Evolutionary conservation across 2,329 filamentous ascomycete genomes (phyloP).

Genomic region (Aspergillus fumigatus): DNA sequence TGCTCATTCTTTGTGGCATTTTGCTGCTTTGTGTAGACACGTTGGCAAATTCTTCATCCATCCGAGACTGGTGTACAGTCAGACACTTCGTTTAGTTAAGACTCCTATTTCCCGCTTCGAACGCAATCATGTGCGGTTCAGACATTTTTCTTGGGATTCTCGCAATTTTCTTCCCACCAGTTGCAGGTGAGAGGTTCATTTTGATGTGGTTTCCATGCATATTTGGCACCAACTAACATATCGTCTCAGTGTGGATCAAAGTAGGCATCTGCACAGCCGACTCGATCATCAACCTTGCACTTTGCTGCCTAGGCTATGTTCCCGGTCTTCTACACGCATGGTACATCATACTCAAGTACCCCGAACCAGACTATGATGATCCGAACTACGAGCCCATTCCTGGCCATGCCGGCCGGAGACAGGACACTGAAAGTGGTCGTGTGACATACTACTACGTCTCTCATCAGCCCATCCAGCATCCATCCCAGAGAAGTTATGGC

Average conservation of each 20-base stretch:
- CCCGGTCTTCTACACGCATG: slow-evolving; percentile 91
- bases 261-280: slow-evolving; percentile 87
- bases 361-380: slow-evolving; percentile 64
- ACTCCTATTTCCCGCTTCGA: slow-evolving; percentile 2
- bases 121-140: slow-evolving; percentile 51
- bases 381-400: slow-evolving; percentile 59
- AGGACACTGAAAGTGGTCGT: slow-evolving; percentile 38
- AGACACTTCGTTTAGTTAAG: neutral
- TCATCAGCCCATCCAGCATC: slow-evolving; percentile 39
- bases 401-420: slow-evolving; percentile 47
- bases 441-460: slow-evolving; percentile 77
- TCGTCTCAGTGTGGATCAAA: slow-evolving; percentile 82
- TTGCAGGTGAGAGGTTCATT: slow-evolving; percentile 45
- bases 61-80: neutral
- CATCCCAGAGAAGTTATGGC: slow-evolving; percentile 33
- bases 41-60: neutral
- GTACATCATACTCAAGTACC: slow-evolving; percentile 94
- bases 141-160: slow-evolving; percentile 59
- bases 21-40: neutral
- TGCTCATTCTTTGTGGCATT: neutral
- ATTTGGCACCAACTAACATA: slow-evolving; percentile 26
- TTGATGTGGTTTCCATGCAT: neutral
- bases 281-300: slow-evolving; percentile 89
- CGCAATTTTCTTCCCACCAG: slow-evolving; percentile 58
- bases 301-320: slow-evolving; percentile 72